Evolutionary conservation across 225 moss, liverwort and hornwort genomes (phyloP).

Genomic region (Lunularia cruciata): DNA sequence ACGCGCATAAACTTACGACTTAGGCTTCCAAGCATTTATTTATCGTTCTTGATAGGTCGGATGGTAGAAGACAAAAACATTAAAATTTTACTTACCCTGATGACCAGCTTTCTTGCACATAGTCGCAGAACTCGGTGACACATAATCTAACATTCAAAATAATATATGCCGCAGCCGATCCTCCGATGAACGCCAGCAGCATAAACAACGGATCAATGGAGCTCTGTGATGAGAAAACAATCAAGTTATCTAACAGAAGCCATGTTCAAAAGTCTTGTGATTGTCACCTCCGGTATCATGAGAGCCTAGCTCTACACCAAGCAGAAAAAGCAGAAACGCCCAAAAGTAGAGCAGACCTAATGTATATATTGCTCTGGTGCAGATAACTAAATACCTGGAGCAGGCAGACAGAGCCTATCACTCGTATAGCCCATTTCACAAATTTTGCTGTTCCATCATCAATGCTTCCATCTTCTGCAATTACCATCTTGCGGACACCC

Average conservation of each 20-base stretch:
- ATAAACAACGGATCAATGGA: constrained; percentile 41
- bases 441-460: constrained; percentile 55
- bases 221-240: constrained; percentile 38
- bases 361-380: not conserved
- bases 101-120: constrained; percentile 28
- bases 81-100: constrained; percentile 43
- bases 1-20: too few relatives aligned
- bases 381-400: constrained; percentile 50
- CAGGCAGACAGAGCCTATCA: constrained; percentile 45
- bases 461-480: constrained; percentile 47
- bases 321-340: not conserved
- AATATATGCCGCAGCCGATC: constrained; percentile 25
- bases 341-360: not conserved
- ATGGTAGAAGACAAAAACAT: not conserved
- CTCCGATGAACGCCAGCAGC: constrained; percentile 32
- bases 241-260: too few relatives aligned
- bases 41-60: too few relatives aligned
- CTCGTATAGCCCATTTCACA: constrained; percentile 58
- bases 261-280: not conserved
- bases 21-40: too few relatives aligned
- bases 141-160: constrained; percentile 29
- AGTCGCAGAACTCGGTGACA: constrained; percentile 34
- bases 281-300: too few relatives aligned
- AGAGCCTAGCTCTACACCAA: too few relatives aligned
- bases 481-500: constrained; percentile 58